Evolutionary conservation across 2,329 filamentous ascomycete genomes (phyloP), one percentile per base, ranked within the genome.

Genomic region (Trichoderma endophyticum): DNA sequence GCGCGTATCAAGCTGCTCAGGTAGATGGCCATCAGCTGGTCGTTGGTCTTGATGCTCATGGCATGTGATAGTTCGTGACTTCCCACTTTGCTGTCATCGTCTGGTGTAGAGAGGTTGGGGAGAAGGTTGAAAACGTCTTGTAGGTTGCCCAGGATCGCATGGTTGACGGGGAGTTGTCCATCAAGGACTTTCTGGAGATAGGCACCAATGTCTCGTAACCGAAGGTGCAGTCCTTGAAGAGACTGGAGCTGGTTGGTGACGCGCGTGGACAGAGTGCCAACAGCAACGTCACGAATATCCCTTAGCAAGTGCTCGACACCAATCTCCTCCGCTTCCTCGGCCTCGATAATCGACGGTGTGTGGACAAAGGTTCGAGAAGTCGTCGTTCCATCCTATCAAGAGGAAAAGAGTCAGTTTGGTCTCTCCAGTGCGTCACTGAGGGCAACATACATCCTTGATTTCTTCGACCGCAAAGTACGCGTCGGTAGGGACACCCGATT

Each of bases 381-480:
- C 32, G 95, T 97, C 74, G 96, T 98, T 81, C 96, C 96, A 80
- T 99, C 96, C 95, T 98, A 75, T 24, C 28, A 54, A 62, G 73
- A 71, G 73, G n/a, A 28, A 64, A 65, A n/a, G 70, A 24, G 72
- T 73, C 39, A 56, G 39, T 48, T 62, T 21, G 8, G 18, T 54
- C 14, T 6, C 39, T 8, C 26, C 21, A 62, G 30, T 51, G 30
- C 12, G 28, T 24, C 32, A 32, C 54, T 30, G 28, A 63, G 12
- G 24, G 21, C 21, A 18, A 64, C 72, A 12, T 85, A 98, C 95
- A 86, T 99, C 96, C 86, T 98, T 98, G 85, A 99, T 99, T 86
- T 99, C 96, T 80, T 99, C 96, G 64, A 99, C 94, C 6, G 96
- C 96, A 85, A 99, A 99, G 86, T 99, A 99, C 62, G 96, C 96